Conservation (phyloP, 169 alveolate species). For the Eimeria sp. region DNA sequence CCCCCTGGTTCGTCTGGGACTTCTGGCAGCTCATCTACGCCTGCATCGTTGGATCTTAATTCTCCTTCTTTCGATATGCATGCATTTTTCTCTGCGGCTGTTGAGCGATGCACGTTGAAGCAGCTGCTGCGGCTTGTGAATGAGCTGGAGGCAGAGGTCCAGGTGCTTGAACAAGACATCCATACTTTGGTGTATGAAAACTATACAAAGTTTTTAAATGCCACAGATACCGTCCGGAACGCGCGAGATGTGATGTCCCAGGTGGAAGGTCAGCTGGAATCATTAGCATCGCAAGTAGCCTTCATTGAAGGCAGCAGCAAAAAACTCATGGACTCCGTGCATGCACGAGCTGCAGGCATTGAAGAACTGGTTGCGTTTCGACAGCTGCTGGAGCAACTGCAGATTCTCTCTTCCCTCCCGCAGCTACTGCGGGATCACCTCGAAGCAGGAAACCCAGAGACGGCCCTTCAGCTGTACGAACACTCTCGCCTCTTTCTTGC, state of each 20-base stretch:
- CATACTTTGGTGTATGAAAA: slow-evolving; percentile 94
- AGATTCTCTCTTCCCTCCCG: slow-evolving; percentile 64
- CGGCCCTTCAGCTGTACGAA: slow-evolving; percentile 61
- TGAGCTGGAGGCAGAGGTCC: slow-evolving; percentile 85
- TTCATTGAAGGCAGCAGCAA: slow-evolving; percentile 74
- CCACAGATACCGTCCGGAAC: slow-evolving; percentile 91
- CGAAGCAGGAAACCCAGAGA: neutral
- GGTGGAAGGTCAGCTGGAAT: slow-evolving; percentile 84
- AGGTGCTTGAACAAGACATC: slow-evolving; percentile 89
- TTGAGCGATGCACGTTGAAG: slow-evolving; percentile 30
- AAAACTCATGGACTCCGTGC: slow-evolving; percentile 28
- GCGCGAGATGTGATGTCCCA: slow-evolving; percentile 86
- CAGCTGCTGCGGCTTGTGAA: slow-evolving; percentile 55
- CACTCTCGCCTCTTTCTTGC: slow-evolving; percentile 40
- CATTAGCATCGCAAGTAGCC: slow-evolving; percentile 52
- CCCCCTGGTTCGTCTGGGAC: neutral
- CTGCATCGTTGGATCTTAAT: neutral
- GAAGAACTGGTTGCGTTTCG: slow-evolving; percentile 76
- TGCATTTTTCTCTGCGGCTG: slow-evolving; percentile 77
- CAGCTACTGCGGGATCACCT: slow-evolving; percentile 59
- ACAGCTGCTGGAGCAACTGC: slow-evolving; percentile 71
- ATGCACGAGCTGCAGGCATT: slow-evolving; percentile 60
- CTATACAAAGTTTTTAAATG: slow-evolving; percentile 93
- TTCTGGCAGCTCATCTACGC: neutral
- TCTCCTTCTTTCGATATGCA: slow-evolving; percentile 70